These are phyloP conservation scores for Mariannaea elegans DNA, from an alignment of 2,329 filamentous ascomycete genomes.

Conservation along the genomic window DNA sequence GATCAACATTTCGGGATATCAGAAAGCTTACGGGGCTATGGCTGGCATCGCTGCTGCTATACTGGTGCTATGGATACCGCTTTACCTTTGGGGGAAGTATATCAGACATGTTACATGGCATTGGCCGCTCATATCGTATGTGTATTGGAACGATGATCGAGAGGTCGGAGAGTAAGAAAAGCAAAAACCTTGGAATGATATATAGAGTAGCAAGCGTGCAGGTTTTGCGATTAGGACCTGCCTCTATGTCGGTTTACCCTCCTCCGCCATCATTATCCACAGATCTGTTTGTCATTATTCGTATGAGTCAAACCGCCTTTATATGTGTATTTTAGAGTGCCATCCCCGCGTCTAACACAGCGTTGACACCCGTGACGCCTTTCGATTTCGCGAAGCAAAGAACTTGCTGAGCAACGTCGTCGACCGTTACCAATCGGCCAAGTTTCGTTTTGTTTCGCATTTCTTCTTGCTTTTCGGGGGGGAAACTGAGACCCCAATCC, in stretches of 20 bases:
- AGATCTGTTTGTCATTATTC: neutral
- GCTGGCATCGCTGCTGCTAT: constrained; percentile 60
- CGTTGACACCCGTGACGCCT: constrained; percentile 62
- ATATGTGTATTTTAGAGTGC: neutral
- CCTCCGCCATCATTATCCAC: neutral
- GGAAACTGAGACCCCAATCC: constrained; percentile 72
- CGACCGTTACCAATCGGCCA: constrained; percentile 63
- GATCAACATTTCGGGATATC: constrained; percentile 60
- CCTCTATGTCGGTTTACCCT: constrained; percentile 10
- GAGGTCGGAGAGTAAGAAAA: constrained; percentile 62
- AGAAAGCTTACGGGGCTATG: constrained; percentile 64
- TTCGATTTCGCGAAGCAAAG: constrained; percentile 57
- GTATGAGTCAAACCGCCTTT: neutral
- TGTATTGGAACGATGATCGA: constrained; percentile 61
- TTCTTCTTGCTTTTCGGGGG: constrained; percentile 62
- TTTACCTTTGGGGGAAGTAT: constrained; percentile 61
- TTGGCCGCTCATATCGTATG: constrained; percentile 56
- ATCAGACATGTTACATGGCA: constrained; percentile 58
- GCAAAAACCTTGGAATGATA: no score
- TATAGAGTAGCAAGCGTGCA: neutral
- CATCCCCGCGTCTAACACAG: constrained; percentile 53
- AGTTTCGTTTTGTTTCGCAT: constrained; percentile 66
- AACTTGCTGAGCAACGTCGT: constrained; percentile 64
- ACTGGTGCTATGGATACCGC: constrained; percentile 57
- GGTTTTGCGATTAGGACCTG: constrained; percentile 1